Conservation (phyloP, 2,329 filamentous ascomycete genomes). For the Fusarium vanettenii region DNA sequence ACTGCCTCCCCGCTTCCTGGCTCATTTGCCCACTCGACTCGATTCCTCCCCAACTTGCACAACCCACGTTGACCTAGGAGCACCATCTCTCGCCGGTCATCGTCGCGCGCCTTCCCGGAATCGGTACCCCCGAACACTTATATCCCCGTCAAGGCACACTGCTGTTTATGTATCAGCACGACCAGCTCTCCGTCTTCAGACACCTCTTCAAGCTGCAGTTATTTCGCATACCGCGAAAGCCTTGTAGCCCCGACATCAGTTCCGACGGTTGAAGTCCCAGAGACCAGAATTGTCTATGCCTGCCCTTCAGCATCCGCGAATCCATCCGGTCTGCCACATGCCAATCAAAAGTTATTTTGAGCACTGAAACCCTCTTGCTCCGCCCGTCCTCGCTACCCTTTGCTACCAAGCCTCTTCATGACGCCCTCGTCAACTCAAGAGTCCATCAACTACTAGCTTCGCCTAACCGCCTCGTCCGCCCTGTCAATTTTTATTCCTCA, state of each 20-base stretch:
- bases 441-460: slow-evolving; percentile 30
- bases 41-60: background rate
- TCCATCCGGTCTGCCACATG: slow-evolving; percentile 65
- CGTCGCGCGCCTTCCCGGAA: slow-evolving; percentile 29
- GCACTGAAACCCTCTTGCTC: slow-evolving; percentile 64
- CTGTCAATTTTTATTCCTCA: slow-evolving; percentile 29
- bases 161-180: slow-evolving; percentile 99
- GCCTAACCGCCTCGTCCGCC: slow-evolving; percentile 10
- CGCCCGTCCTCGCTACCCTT: slow-evolving; percentile 49
- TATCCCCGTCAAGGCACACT: slow-evolving; percentile 48
- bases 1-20: slow-evolving; percentile 14
- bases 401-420: slow-evolving; percentile 53
- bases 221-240: slow-evolving; percentile 96
- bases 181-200: slow-evolving; percentile 89
- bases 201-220: slow-evolving; percentile 96
- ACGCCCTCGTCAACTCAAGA: slow-evolving; percentile 47
- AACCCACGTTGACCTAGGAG: slow-evolving; percentile 27
- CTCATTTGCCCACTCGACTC: slow-evolving; percentile 5
- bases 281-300: slow-evolving; percentile 66
- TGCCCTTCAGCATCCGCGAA: slow-evolving; percentile 62
- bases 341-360: slow-evolving; percentile 64
- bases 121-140: slow-evolving; percentile 46
- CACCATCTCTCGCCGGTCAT: slow-evolving; percentile 23
- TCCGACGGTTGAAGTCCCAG: slow-evolving; percentile 85
- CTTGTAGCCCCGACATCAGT: slow-evolving; percentile 88